Evolutionary conservation across 1,284 basidiomycete genomes (phyloP), one percentile per base, ranked within the genome.

Genomic region (Sanghuangporus weigelae): DNA sequence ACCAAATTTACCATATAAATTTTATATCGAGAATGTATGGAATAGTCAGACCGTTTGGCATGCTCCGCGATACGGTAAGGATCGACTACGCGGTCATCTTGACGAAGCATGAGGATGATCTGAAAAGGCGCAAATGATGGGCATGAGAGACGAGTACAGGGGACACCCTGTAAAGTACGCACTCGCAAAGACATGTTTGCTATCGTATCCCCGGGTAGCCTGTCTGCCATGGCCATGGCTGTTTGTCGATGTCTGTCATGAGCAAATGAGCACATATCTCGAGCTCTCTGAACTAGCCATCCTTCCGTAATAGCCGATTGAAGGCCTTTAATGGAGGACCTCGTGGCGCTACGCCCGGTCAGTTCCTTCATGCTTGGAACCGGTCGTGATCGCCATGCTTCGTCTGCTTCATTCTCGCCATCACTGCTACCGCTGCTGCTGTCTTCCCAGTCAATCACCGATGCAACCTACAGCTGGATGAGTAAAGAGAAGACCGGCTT

Each of bases 201-300:
- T 39, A 83, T 75, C 0, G 75, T 72, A n/a, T 80, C 80, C 46
- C 75, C 73, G 0, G 84, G 75, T 12, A 88, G 75, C 2, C 72
- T 73, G 51, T 80, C 77, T 0, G 80, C 82, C 71, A 87, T 85
- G 2, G 78, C 79, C 68, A 85, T 82, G 8, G 84, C 85, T 16
- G 87, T 85, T 71, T 88, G 87, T 8, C 86, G 80, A 73, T 88
- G 89, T 55, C 86, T 76, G 70, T 89, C 87, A 71, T 90, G 87
- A 3, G 86, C 78, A 73, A 88, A 89, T 67, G 81, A 84, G 72
- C 86, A 88, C 85, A 88, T 87, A 68, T 89, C 87, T 35, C 87
- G 77, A 1, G 85, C 87, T 53, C 85, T 75, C 66, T 87, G 85
- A 12, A 87, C 81, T 3, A 89, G 76, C 86, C 86, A 89, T 1